Base-by-base conservation (phyloP, 2,329 filamentous ascomycete species). In the Fonsecaea monophora region DNA sequence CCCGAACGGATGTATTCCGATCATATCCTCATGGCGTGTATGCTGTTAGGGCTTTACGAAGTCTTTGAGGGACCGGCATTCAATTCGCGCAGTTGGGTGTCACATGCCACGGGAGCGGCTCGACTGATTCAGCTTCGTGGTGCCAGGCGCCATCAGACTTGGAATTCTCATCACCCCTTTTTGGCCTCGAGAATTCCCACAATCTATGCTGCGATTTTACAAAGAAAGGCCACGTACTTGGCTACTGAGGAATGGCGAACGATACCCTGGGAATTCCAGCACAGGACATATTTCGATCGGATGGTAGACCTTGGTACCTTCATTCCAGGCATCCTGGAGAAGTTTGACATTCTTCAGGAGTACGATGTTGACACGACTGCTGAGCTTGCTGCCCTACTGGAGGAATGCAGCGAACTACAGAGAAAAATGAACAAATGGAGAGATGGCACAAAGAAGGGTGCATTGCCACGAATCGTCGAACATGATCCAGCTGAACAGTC, bases 41-140 rank as follows among this genome's bases (percentile, higher is more conserved):
- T 79, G 73, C 71, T 75, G 7, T 65, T 79, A 1, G 71, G 74
- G 18, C 72, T 79, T 50, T 80, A 80, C 60, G 75, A 77, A 64
- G 68, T 69, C 10, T 68, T 71, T 45, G 70, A 73, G 62, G 66
- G 68, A 13, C 65, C 70, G 4, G 60, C 63, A 8, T 60, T 69
- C 48, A 66, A 68, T 35, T 70, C 71, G n/a, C 62, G 48, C 42
- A 65, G 65, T 30, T 73, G 71, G 71, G 30, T 73, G 32, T 64
- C 68, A 21, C 71, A 73, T 64, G 70, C 70, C 53, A 53, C 64
- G 53, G 71, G 71, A 59, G 69, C 70, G 35, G 68, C 68, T 53
- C 70, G 70, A 35, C 57, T 73, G 32, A 65, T 73, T 15, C 50
- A 71, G 45, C 60, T 71, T 34, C 68, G 71, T 37, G 71, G 71